Evolutionary conservation across 2,329 filamentous ascomycete species (phyloP), one percentile per base, ranked within the genome.

Genomic region (Colletotrichum spinosum): DNA sequence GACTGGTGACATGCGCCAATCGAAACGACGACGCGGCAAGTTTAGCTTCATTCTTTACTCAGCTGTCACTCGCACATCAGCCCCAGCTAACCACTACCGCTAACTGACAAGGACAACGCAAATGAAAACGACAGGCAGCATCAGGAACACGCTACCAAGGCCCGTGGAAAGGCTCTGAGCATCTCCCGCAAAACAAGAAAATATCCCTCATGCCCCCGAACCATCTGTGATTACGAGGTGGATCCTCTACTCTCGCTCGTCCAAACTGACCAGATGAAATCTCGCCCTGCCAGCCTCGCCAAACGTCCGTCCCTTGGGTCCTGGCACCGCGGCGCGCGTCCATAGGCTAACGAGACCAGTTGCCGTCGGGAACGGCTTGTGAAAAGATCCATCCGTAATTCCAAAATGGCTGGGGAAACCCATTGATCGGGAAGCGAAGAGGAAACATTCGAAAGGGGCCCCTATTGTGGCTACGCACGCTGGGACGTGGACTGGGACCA

Each of bases 391-490:
- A 56, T 41, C 62, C 62, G 62, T 53, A 62, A 57, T 65, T 62
- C 48, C 41, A 55, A n/a, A 55, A 48, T 53, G 58, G 58, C 58
- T 54, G 53, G 58, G 59, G 42, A 42, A 25, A 52, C 58, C 59
- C 15, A 53, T 53, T 25, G 39, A 50, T 37, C 38, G 35, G 25
- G 33, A 37, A 37, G n/a, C 11, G 51, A 49, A 48, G 37, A 44
- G 39, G 39, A 53, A 53, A 53, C 48, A 46, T 34, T 53, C 39
- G 25, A 37, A 55, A 53, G 57, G 48, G 52, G 38, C 52, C 63
- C 63, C 63, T 66, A 66, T 66, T 57, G 63, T 66, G 63, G 58
- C 63, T 57, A 66, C 58, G 42, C 50, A 51, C 37, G 46, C 41
- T 49, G 58, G 57, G 35, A 15, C 35, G 25, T 25, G 25, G 25